phyloP scores from a whole-genome alignment of 768 basidiomycete genomes.

The Favolaschia claudopus region DNA sequence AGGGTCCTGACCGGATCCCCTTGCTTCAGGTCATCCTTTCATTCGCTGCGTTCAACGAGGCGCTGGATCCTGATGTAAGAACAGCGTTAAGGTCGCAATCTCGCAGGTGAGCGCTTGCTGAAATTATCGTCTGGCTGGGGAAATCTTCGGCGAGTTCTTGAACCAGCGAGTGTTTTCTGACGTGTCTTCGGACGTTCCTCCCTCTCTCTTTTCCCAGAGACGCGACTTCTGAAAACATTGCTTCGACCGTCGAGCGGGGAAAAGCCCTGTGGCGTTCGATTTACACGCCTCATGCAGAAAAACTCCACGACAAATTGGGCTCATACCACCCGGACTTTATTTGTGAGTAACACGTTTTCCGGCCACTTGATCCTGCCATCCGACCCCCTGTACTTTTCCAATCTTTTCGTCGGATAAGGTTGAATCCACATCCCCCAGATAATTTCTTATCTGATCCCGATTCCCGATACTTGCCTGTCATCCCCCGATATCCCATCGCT shows the following conservation, averaged over 20 bases:
- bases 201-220: slow-evolving; percentile 48
- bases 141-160: slow-evolving; percentile 21
- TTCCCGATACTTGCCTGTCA: slow-evolving; percentile 16
- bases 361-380: slow-evolving; percentile 34
- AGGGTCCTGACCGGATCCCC: slow-evolving; percentile 29
- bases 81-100: slow-evolving; percentile 69
- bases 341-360: slow-evolving; percentile 59
- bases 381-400: slow-evolving; percentile 41
- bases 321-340: slow-evolving; percentile 95
- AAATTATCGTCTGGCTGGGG: slow-evolving; percentile 17
- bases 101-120: slow-evolving; percentile 58
- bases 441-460: slow-evolving; percentile 39
- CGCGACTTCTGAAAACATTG: slow-evolving; percentile 68
- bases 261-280: slow-evolving; percentile 83
- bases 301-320: slow-evolving; percentile 86
- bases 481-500: slow-evolving; percentile 28
- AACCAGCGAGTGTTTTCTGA: slow-evolving; percentile 23
- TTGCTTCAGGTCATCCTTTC: slow-evolving; percentile 76
- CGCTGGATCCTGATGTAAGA: slow-evolving; percentile 84
- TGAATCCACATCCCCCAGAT: not conserved
- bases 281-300: slow-evolving; percentile 89
- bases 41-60: slow-evolving; percentile 77
- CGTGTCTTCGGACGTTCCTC: slow-evolving; percentile 26
- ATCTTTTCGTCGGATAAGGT: slow-evolving; percentile 34
- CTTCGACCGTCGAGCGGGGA: slow-evolving; percentile 74